Evolutionary conservation across 1,284 basidiomycete species (phyloP), one percentile per base, ranked within the genome.

Genomic region (Ustilago tritici): DNA sequence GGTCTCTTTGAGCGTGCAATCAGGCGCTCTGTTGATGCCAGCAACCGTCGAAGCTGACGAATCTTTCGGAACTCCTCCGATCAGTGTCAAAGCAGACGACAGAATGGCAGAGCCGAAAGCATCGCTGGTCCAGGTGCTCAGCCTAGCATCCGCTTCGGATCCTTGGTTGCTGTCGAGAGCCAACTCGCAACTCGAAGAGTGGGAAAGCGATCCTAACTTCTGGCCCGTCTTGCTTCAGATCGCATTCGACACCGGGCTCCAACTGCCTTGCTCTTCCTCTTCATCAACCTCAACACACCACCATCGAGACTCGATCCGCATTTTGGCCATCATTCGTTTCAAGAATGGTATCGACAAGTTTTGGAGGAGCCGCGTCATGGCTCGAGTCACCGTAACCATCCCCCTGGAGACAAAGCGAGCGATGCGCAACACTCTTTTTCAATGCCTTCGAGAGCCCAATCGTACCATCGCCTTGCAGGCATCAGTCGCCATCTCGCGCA

Each of bases 331-430:
- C 65, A 86, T 86, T 36, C 82, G 84, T 23, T 81, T 86, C 79
- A 86, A 86, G 66, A 84, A 86, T 68, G 84, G 82, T 35, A 74
- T 84, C 61, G 76, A 82, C 57, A 84, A 82, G 66, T 84, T 68
- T 59, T 86, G 84, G 84, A 64, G 84, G 7, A 70, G 71, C 40
- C 77, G 84, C 6, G 74, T 85, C 61, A 73, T 82, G 56, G 70
- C 73, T 36, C 71, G 78, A 15, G 70, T 76, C 28, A 77, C 68
- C 23, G 74, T 84, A 59, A 76, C 79, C 55, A 83, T 86, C 49
- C 60, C 70, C 14, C 17, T 70, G 15, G 76, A 82, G 34, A 65
- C 74, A 15, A 85, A 85, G 69, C 77, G 74, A 46, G 63, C 70
- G 17, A 76, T 85, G 7, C 77, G 84, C 6, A 52, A 63, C 57